A percentile compares a stretch with the other conserved stretches of the same genome.
Conservation (phyloP, 495 filamentous ascomycete genomes). For the Polyplosphaeria fusca region DNA sequence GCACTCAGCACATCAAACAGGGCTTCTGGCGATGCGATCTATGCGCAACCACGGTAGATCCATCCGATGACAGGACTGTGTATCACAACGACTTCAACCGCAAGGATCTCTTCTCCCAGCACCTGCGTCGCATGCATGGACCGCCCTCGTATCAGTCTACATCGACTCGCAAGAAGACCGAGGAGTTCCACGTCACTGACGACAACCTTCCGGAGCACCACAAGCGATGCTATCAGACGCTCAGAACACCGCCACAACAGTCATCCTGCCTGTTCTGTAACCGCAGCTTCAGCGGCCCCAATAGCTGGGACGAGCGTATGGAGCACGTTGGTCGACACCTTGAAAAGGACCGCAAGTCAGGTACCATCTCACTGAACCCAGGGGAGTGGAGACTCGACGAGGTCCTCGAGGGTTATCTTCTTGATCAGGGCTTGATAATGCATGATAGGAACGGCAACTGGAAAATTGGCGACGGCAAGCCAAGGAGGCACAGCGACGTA, state of each 20-base stretch:
- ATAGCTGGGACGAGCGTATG: slow-evolving; percentile 79
- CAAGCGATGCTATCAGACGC: slow-evolving; percentile 55
- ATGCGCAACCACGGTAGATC: slow-evolving; percentile 51
- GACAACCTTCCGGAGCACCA: slow-evolving; percentile 47
- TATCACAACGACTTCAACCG: slow-evolving; percentile 75
- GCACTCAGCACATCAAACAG: slow-evolving; percentile 74
- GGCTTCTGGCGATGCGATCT: slow-evolving; percentile 79
- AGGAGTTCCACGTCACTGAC: slow-evolving; percentile 27
- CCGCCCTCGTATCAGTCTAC: slow-evolving; percentile 9
- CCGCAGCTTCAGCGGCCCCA: slow-evolving; percentile 56
- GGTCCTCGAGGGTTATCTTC: slow-evolving; percentile 52
- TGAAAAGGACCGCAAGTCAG: slow-evolving; percentile 50
- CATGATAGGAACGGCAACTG: slow-evolving; percentile 18
- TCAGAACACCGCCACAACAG: slow-evolving; percentile 58
- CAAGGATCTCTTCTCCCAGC: slow-evolving; percentile 91
- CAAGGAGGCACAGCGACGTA: not conserved
- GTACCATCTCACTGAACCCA: slow-evolving; percentile 28
- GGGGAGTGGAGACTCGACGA: slow-evolving; percentile 48
- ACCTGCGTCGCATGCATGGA: slow-evolving; percentile 88
- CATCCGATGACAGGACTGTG: slow-evolving; percentile 35
- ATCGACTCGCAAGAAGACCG: not conserved
- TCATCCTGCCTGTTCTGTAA: slow-evolving; percentile 70
- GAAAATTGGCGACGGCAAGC: slow-evolving; percentile 34
- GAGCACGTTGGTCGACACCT: slow-evolving; percentile 87
- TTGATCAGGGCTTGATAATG: slow-evolving; percentile 48